These are phyloP conservation scores for Elongisporangium prolatum DNA, from an alignment of 352 stramenopile species.

Conservation along the genomic window DNA sequence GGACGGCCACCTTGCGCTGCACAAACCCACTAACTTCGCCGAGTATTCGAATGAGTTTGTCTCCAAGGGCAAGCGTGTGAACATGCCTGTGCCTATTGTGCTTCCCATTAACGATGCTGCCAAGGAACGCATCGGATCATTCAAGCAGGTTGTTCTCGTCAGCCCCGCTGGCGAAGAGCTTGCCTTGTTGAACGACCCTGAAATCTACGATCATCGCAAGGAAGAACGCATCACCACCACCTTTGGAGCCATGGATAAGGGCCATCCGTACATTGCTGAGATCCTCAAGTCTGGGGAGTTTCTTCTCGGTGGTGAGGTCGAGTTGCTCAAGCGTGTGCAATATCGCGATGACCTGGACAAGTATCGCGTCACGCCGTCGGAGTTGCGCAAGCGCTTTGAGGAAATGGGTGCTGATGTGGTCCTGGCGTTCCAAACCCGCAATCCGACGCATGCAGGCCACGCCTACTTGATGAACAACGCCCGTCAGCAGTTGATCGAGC, in stretches of 20 bases:
- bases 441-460: constrained; percentile 97
- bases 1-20: constrained; percentile 68
- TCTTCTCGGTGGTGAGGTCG: constrained; percentile 94
- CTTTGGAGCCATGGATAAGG: constrained; percentile 95
- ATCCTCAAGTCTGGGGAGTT: constrained; percentile 95
- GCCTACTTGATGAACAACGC: constrained; percentile 98
- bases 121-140: constrained; percentile 86
- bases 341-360: constrained; percentile 98
- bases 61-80: constrained; percentile 86
- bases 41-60: constrained; percentile 85
- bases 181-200: constrained; percentile 90
- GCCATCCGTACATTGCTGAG: constrained; percentile 96
- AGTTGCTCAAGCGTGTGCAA: constrained; percentile 92
- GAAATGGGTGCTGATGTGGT: constrained; percentile 95
- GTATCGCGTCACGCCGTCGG: constrained; percentile 92
- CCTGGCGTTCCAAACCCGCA: constrained; percentile 97
- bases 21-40: constrained; percentile 90
- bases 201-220: constrained; percentile 97
- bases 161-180: constrained; percentile 93
- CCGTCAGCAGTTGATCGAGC: constrained; percentile 89
- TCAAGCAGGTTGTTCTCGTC: constrained; percentile 88
- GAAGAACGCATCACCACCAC: constrained; percentile 97
- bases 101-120: constrained; percentile 92
- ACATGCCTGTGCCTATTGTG: constrained; percentile 97
- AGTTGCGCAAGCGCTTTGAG: constrained; percentile 93